These are phyloP conservation scores for Bacidia rubella DNA, from an alignment of 495 filamentous ascomycete genomes.

Conservation along the genomic window DNA sequence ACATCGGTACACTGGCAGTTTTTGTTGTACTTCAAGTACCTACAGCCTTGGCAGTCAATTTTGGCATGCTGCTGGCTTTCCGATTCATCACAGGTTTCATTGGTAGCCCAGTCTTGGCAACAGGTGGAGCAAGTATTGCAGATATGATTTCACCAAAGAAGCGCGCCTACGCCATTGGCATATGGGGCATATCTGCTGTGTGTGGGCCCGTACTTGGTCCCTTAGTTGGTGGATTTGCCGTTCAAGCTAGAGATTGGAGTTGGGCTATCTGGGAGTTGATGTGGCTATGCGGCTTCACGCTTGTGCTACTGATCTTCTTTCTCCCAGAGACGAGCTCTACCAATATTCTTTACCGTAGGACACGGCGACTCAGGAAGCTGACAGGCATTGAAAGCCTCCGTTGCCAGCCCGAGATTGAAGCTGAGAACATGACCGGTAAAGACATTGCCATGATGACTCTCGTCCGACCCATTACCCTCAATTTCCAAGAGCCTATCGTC, in stretches of 20 bases:
- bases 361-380: slow-evolving; percentile 16
- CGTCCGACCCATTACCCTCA: slow-evolving; percentile 30
- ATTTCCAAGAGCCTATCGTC: slow-evolving; percentile 36
- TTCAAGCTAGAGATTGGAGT: slow-evolving; percentile 25
- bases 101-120: slow-evolving; percentile 24
- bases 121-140: slow-evolving; percentile 24
- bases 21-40: slow-evolving; percentile 21
- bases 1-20: slow-evolving; percentile 20
- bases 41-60: slow-evolving; percentile 20
- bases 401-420: slow-evolving; percentile 31
- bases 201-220: slow-evolving; percentile 32
- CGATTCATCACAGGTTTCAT: slow-evolving; percentile 24
- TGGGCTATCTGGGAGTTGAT: slow-evolving; percentile 34
- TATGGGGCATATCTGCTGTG: slow-evolving; percentile 25
- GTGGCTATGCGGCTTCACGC: slow-evolving; percentile 20
- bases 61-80: slow-evolving; percentile 21
- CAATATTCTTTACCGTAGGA: slow-evolving; percentile 23
- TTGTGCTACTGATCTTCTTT: slow-evolving; percentile 21
- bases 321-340: slow-evolving; percentile 18
- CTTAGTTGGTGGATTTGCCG: slow-evolving; percentile 30
- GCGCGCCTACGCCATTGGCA: slow-evolving; percentile 14
- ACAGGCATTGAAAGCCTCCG: slow-evolving; percentile 24
- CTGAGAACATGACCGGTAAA: slow-evolving; percentile 18
- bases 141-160: slow-evolving; percentile 19
- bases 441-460: slow-evolving; percentile 26